Conservation (phyloP, 2,329 filamentous ascomycete species). For the Paecilomyces niveus region DNA sequence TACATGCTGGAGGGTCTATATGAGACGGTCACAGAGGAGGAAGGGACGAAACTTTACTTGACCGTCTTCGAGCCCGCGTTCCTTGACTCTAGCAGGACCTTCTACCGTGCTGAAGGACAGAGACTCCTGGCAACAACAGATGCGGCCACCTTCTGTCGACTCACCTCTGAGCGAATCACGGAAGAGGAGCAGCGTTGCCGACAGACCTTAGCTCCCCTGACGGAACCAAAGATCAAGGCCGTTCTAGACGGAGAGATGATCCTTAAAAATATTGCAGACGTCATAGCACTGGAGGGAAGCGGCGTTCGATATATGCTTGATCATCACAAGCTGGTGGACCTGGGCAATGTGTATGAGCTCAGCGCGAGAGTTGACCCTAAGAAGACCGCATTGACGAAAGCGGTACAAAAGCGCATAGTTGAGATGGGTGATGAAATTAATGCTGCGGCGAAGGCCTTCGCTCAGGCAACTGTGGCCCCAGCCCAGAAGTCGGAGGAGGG, state of each 20-base stretch:
- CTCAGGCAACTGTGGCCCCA: slow-evolving; percentile 47
- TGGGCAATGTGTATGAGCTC: slow-evolving; percentile 74
- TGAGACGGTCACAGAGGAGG: slow-evolving; percentile 69
- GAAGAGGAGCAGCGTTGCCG: slow-evolving; percentile 80
- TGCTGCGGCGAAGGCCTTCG: slow-evolving; percentile 49
- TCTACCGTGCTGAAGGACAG: slow-evolving; percentile 71
- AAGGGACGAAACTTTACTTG: slow-evolving; percentile 74
- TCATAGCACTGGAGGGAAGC: slow-evolving; percentile 76
- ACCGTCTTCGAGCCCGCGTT: slow-evolving; percentile 76
- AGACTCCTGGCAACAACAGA: slow-evolving; percentile 69
- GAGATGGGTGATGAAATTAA: slow-evolving; percentile 81
- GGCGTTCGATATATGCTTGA: slow-evolving; percentile 87
- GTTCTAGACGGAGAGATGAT: slow-evolving; percentile 82
- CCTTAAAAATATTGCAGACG: slow-evolving; percentile 65
- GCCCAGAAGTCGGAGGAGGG: slow-evolving; percentile 31
- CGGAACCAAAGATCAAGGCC: slow-evolving; percentile 62
- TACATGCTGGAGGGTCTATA: slow-evolving; percentile 88
- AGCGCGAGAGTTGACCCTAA: slow-evolving; percentile 69
- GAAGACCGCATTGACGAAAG: slow-evolving; percentile 62
- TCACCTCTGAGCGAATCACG: slow-evolving; percentile 63
- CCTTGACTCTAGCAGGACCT: slow-evolving; percentile 60
- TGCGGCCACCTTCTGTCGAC: slow-evolving; percentile 71
- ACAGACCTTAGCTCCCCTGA: slow-evolving; percentile 69
- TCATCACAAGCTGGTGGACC: slow-evolving; percentile 71
- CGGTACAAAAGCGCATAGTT: slow-evolving; percentile 66